Evolutionary conservation across 2,329 filamentous ascomycete species (phyloP).

Genomic region (Colletotrichum trifolii): DNA sequence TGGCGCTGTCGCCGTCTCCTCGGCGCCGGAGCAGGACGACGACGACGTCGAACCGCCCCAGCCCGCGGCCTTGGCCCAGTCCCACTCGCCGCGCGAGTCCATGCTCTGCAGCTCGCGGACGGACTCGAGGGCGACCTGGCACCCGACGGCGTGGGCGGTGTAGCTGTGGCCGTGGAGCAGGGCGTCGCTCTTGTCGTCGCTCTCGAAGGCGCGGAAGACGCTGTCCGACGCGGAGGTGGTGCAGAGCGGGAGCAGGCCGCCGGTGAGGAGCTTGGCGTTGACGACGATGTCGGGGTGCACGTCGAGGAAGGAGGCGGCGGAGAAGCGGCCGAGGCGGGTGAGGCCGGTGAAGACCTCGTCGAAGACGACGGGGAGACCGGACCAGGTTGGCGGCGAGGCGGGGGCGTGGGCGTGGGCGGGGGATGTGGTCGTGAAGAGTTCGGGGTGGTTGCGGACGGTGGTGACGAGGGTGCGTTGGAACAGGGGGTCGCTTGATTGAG

Average conservation of each 20-base stretch:
- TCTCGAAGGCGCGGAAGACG: constrained; percentile 78
- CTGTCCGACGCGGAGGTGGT: constrained; percentile 79
- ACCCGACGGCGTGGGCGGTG: constrained; percentile 85
- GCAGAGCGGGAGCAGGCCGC: constrained; percentile 81
- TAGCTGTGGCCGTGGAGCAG: constrained; percentile 88
- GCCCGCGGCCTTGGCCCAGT: constrained; percentile 62
- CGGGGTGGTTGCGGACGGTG: constrained; percentile 69
- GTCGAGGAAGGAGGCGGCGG: constrained; percentile 75
- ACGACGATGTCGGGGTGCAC: constrained; percentile 80
- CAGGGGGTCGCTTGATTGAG: constrained; percentile 75
- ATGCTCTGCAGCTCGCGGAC: constrained; percentile 69
- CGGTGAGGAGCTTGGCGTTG: constrained; percentile 86
- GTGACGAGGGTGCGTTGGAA: constrained; percentile 80
- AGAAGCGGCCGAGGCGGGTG: constrained; percentile 81
- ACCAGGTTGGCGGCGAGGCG: constrained; percentile 60
- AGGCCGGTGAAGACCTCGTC: constrained; percentile 91
- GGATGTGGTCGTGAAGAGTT: constrained; percentile 59
- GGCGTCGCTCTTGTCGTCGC: constrained; percentile 80
- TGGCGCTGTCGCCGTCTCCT: too few species aligned
- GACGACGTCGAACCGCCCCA: not conserved
- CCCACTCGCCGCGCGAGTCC: constrained; percentile 67
- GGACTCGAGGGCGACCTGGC: constrained; percentile 78
- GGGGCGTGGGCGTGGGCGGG: constrained; percentile 37
- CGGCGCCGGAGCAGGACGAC: fast-evolving
- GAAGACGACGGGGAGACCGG: constrained; percentile 81